phyloP scores from a whole-genome alignment of 2,329 filamentous ascomycete genomes.

The Fusarium vanettenii region DNA sequence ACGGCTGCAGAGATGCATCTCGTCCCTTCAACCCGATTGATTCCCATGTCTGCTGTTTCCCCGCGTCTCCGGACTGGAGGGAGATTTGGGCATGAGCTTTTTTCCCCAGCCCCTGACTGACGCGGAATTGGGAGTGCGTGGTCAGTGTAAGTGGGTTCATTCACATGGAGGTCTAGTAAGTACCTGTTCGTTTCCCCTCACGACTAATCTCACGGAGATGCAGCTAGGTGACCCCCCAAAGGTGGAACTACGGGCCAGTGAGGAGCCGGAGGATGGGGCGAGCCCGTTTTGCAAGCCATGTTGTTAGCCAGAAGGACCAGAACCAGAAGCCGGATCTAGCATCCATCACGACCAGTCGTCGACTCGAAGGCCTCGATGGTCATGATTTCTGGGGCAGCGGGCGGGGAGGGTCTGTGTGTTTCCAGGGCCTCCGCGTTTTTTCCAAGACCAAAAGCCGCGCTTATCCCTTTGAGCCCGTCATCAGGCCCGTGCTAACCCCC shows the following conservation, averaged over 20 bases:
- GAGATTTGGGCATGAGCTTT: slow-evolving; percentile 11
- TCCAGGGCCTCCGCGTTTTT: slow-evolving; percentile 38
- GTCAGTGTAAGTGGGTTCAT: slow-evolving; percentile 10
- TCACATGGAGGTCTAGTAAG: background rate
- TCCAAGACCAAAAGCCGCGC: slow-evolving; percentile 25
- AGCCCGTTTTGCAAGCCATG: background rate
- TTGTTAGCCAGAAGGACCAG: slow-evolving; percentile 9
- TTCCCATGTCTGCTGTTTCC: background rate
- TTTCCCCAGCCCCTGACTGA: slow-evolving; percentile 1
- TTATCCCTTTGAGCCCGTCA: slow-evolving; percentile 34
- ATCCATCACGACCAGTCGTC: slow-evolving; percentile 23
- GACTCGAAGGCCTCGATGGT: slow-evolving; percentile 16
- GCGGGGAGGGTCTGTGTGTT: slow-evolving; percentile 35
- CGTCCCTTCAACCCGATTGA: slow-evolving; percentile 30
- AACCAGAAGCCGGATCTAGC: slow-evolving; percentile 11
- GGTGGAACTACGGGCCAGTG: slow-evolving; percentile 1
- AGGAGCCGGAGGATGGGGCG: background rate
- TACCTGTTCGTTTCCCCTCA: slow-evolving; percentile 30
- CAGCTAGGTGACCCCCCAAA: slow-evolving; percentile 10
- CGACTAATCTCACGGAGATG: slow-evolving; percentile 12
- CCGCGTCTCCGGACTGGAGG: slow-evolving; percentile 26
- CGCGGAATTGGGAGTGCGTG: background rate
- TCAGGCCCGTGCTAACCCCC: slow-evolving; percentile 26
- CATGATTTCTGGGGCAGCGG: slow-evolving; percentile 31
- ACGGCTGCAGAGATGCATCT: slow-evolving; percentile 21